Evolutionary conservation across 148 eudicot species (phyloP), one percentile per base, ranked within the genome.

Genomic region (Cornus kousa): DNA sequence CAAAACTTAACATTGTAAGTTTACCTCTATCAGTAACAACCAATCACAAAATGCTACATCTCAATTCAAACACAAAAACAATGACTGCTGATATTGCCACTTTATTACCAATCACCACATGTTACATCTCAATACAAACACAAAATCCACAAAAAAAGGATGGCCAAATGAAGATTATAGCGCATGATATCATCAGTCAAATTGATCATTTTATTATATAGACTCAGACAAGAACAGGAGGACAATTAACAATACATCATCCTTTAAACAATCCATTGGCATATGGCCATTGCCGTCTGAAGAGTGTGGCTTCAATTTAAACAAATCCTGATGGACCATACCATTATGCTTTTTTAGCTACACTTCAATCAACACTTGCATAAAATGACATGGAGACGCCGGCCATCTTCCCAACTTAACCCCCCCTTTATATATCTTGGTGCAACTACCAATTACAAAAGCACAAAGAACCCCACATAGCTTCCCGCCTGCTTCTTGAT

Each of bases 191-290:
- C 59, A 53, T 53, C 17, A 13, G 59, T 53, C 59, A 12, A 53
- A 53, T 53, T 6, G 59, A 17, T 53, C 59, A 53, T 53, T 3
- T 16, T 11, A 53, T 53, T 62, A 20, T 62, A 19, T 20, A 62
- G 19, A 62, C 20, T 19, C 23, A 62, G 66, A 62, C 62, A 57
- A 57, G 20, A 13, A 57, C 20, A 19, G 20, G 4, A 57, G 5
- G 62, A 57, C 66, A 62, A 57, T 57, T 57, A 57, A 57, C 64
- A 57, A 62, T 62, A 62, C 66, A 20, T 53, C 66, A 62, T 62
- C 66, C 66, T 62, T n/a, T n/a, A 20, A 62, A n/a, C 22, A 62
- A 62, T 62, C 66, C 23, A 17, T 62, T 17, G 20, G 2, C 24
- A 62, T 62, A 62, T 62, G 8, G 20, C 66, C 23, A 62, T 19